phyloP scores from a whole-genome alignment of 768 basidiomycete species.

The Calocybe gangraenosa region DNA sequence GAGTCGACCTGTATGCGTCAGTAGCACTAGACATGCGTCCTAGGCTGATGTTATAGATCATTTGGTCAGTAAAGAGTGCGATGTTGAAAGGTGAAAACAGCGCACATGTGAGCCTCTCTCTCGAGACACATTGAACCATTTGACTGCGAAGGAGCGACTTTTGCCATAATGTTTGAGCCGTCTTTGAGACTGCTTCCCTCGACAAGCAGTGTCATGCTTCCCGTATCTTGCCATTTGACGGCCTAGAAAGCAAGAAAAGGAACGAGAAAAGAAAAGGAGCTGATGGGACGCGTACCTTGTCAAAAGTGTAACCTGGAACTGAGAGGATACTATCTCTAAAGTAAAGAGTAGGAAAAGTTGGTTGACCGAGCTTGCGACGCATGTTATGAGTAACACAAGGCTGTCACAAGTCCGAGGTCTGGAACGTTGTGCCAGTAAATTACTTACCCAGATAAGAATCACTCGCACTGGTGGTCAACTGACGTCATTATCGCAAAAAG shows the following conservation, averaged over 20 bases:
- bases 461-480: background rate
- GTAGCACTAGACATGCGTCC: slow-evolving; percentile 42
- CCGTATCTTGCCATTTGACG: slow-evolving; percentile 66
- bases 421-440: too few relatives aligned
- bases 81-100: slow-evolving; percentile 19
- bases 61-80: background rate
- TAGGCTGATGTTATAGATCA: slow-evolving; percentile 32
- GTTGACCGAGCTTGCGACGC: slow-evolving; percentile 52
- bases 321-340: slow-evolving; percentile 57
- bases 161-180: slow-evolving; percentile 63
- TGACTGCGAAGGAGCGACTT: slow-evolving; percentile 69
- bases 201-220: slow-evolving; percentile 63
- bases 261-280: background rate
- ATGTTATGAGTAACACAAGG: slow-evolving; percentile 25
- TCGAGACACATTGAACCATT: slow-evolving; percentile 72
- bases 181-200: slow-evolving; percentile 71
- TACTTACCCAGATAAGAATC: too few relatives aligned
- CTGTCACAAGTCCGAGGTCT: background rate
- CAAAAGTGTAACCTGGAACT: slow-evolving; percentile 71
- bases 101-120: slow-evolving; percentile 67
- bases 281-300: slow-evolving; percentile 41
- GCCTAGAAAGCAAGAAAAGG: slow-evolving; percentile 34
- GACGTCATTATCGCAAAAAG: slow-evolving; percentile 4
- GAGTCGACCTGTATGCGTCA: slow-evolving; percentile 48
- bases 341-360: slow-evolving; percentile 54